Evolutionary conservation across 352 stramenopile genomes (phyloP), one percentile per base, ranked within the genome.

Genomic region (Pythium guiyangense): DNA sequence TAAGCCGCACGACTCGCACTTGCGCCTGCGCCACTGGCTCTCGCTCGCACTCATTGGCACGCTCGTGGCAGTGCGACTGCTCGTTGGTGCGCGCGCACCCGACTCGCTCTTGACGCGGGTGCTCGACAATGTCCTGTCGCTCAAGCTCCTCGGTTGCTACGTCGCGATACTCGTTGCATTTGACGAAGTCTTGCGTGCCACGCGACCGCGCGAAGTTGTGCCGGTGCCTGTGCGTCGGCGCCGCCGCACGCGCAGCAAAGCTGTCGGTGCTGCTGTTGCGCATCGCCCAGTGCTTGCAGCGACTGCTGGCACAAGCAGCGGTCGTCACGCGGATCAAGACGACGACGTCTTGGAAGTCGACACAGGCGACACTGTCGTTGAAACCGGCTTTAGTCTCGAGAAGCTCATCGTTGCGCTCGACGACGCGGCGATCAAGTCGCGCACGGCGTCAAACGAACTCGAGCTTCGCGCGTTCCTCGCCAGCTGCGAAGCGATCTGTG

Each of bases 401-500:
- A 86, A 83, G 47, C 60, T 91, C 14, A 60, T 76, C 0, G 12
- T n/a, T 18, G 55, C 66, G n/a, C 60, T 90, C 15, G 65, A 74
- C 14, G 61, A 65, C 10, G 65, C 64, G 35, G 60, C 59, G 10
- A 57, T 72, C 39, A 71, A 70, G 25, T 62, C 52, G 10, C 75
- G 75, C 15, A 58, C 73, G 0, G 60, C 55, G 15, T 64, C 79
- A 43, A 64, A 69, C 10, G 57, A 73, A 9, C 52, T 93, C 51
- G 63, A 73, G 31, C 70, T 89, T n/a, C 63, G 37, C 9, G 57
- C 54, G 40, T 93, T 90, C 55, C 56, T 92, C 49, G 26, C 49
- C 8, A 69, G 68, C 20, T 90, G 79, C 54, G 79, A 77, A 42
- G 63, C 77, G 49, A 87, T 88, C 46, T 90, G 81, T 42, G 70